phyloP scores from a whole-genome alignment of 495 filamentous ascomycete genomes.

The Elaphomyces granulatus region DNA sequence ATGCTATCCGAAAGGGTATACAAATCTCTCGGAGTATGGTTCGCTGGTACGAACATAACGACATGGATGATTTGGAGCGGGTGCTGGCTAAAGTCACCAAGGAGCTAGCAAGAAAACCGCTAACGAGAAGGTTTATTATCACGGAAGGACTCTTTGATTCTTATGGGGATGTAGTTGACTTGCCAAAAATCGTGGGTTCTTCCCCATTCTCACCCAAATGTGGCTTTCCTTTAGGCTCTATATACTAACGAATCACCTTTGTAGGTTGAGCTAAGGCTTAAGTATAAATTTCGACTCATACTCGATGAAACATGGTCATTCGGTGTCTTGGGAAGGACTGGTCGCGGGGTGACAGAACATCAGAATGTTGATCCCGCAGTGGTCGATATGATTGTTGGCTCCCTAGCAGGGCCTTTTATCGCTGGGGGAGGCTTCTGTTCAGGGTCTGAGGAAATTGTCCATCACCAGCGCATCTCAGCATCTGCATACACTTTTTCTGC shows the following conservation, averaged over 20 bases:
- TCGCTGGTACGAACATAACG: constrained; percentile 89
- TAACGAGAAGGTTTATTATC: constrained; percentile 90
- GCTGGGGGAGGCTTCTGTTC: constrained; percentile 94
- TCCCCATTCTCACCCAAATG: background rate
- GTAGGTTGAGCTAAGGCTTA: constrained; percentile 76
- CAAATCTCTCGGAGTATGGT: constrained; percentile 85
- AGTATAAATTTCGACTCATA: constrained; percentile 94
- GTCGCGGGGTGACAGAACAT: constrained; percentile 82
- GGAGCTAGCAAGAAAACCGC: constrained; percentile 73
- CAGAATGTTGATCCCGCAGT: constrained; percentile 85
- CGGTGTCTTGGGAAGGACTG: constrained; percentile 80
- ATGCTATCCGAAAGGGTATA: constrained; percentile 82
- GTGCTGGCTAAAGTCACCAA: constrained; percentile 74
- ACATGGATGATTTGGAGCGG: constrained; percentile 82
- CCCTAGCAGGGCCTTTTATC: constrained; percentile 76
- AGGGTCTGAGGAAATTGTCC: constrained; percentile 74
- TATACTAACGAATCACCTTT: constrained; percentile 1
- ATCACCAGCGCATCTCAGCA: constrained; percentile 86
- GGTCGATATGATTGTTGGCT: constrained; percentile 93
- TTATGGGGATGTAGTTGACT: constrained; percentile 67
- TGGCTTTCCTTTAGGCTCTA: constrained; percentile 1
- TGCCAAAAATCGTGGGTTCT: constrained; percentile 65
- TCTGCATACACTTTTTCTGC: constrained; percentile 90
- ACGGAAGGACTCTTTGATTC: constrained; percentile 93
- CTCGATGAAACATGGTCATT: constrained; percentile 97